Conservation (phyloP, 2,329 filamentous ascomycete species). For the Talaromyces atroroseus region DNA sequence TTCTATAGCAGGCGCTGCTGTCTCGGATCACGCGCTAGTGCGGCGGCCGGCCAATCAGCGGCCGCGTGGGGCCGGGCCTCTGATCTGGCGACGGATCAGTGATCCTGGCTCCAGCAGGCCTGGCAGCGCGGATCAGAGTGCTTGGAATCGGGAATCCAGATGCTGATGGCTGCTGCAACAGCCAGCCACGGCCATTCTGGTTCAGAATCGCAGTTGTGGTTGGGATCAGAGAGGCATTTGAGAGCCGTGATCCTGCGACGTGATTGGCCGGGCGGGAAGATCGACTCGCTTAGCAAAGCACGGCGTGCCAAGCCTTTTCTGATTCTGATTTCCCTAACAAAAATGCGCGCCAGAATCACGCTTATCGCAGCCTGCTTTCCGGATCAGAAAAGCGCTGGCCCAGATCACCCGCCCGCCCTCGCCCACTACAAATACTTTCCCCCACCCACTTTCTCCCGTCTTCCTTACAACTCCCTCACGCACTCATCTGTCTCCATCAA, state of each 20-base stretch:
- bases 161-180: conserved; percentile 16
- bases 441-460: conserved; percentile 34
- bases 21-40: conserved; percentile 35
- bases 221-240: conserved; percentile 34
- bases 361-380: conserved; percentile 30
- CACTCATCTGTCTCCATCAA: conserved; percentile 25
- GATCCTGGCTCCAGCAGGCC: conserved; percentile 22
- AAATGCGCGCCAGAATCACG: conserved; percentile 26
- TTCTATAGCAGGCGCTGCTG: conserved; percentile 33
- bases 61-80: conserved; percentile 18
- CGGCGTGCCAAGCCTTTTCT: background rate
- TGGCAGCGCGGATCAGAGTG: conserved; percentile 20
- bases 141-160: conserved; percentile 15
- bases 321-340: conserved; percentile 15
- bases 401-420: conserved; percentile 33
- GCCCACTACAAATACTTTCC: conserved; percentile 38
- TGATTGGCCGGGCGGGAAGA: conserved; percentile 28
- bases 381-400: conserved; percentile 20
- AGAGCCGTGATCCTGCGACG: conserved; percentile 31
- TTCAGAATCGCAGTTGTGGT: conserved; percentile 19
- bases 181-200: conserved; percentile 16
- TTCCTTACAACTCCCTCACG: conserved; percentile 28
- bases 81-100: conserved; percentile 22
- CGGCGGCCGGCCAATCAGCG: conserved; percentile 33
- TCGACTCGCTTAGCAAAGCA: conserved; percentile 30